Evolutionary conservation across 352 stramenopile species (phyloP), one percentile per base, ranked within the genome.

Genomic region (Globisporangium cederbergense): DNA sequence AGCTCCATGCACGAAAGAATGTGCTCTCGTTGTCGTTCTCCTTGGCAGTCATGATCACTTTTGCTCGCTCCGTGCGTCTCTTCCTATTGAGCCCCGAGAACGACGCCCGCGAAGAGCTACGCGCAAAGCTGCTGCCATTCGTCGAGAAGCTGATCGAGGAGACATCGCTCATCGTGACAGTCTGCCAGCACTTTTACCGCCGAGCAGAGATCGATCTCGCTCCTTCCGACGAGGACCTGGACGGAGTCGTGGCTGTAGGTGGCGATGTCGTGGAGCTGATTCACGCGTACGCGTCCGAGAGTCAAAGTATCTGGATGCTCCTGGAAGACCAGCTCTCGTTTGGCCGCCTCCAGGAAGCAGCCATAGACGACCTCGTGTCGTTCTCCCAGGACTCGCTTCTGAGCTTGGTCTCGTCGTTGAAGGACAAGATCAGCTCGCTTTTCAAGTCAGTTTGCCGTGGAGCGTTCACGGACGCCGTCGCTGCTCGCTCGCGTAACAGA

Each of bases 371-470:
- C 38, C 58, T 89, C 11, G 67, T 76, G n/a, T 54, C 65, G 30
- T 88, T 89, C 25, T 69, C 72, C 20, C 74, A 86, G 56, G 63
- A 84, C 32, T 72, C 71, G 38, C 62, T 91, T 28, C 73, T 82
- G 0, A 62, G 71, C 6, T 61, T 79, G 25, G 64, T 86, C 11
- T 62, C 74, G 4, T 76, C 83, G 6, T 70, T 93, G 30, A 91
- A 91, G 53, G 83, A 90, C 50, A 83, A 82, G 30, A 50, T 93
- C 22, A 70, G 76, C 0, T 72, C 77, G 42, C 58, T 92, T 22
- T 91, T 84, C 68, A 95, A 95, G 60, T 60, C 80, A 14, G 84
- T 91, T n/a, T 91, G 82, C 34, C 81, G 86, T 36, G 86, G 86
- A 18, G 78, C 82, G 2, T 90, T 95, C 57, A 90, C 80, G 0